These are phyloP conservation scores for Serendipita vermifera DNA, from an alignment of 768 basidiomycete genomes.

Conservation along the genomic window DNA sequence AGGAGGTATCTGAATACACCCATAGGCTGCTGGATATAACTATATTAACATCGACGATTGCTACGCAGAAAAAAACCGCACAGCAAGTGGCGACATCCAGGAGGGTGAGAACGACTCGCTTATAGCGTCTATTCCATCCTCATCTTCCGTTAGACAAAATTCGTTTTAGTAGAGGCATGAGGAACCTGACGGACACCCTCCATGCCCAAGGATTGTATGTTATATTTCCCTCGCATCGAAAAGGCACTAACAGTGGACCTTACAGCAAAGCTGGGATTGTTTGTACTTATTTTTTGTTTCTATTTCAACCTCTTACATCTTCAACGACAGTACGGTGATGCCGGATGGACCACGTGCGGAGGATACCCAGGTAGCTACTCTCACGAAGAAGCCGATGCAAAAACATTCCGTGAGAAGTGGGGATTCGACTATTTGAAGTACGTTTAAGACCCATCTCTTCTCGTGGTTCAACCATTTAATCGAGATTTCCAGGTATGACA, in stretches of 20 bases:
- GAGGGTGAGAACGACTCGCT: constrained; percentile 30
- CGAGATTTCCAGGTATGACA: constrained; percentile 36
- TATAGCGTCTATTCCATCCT: constrained; percentile 25
- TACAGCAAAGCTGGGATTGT: constrained; percentile 50
- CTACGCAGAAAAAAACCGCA: constrained; percentile 46
- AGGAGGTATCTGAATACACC: background rate
- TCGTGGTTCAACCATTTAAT: background rate
- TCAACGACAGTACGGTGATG: constrained; percentile 41
- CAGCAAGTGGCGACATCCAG: constrained; percentile 39
- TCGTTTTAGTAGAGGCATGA: constrained; percentile 27
- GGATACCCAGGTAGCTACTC: constrained; percentile 51
- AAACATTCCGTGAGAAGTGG: constrained; percentile 47
- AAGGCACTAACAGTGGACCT: background rate
- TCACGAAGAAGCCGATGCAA: constrained; percentile 48
- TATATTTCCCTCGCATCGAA: background rate
- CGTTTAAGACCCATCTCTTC: constrained; percentile 14
- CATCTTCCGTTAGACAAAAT: constrained; percentile 29
- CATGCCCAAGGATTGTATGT: constrained; percentile 46
- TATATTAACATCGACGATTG: constrained; percentile 54
- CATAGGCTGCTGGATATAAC: constrained; percentile 43
- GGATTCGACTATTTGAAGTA: constrained; percentile 55
- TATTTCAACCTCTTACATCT: background rate
- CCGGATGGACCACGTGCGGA: constrained; percentile 57
- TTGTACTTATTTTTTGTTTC: constrained; percentile 16
- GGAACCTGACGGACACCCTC: constrained; percentile 39